Evolutionary conservation across 805 yeast species (phyloP).

Genomic region (Starmerella bombi): DNA sequence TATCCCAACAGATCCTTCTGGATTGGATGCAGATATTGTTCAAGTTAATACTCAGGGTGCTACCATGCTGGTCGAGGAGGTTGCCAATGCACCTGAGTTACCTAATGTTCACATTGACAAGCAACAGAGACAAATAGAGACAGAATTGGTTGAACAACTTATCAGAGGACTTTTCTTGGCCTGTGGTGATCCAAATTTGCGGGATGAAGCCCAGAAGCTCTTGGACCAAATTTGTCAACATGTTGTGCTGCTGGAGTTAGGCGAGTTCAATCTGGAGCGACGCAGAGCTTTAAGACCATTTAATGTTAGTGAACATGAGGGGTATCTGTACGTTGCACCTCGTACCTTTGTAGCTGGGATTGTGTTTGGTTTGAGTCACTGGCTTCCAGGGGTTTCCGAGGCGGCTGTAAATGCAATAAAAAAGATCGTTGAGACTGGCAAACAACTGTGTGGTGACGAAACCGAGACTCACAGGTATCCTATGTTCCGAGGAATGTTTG

Average conservation of each 20-base stretch:
- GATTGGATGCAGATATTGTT: constrained; percentile 4
- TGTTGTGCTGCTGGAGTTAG: constrained; percentile 62
- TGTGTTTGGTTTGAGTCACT: constrained; percentile 65
- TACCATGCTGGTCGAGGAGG: constrained; percentile 11
- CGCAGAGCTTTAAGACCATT: constrained; percentile 54
- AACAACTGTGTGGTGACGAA: constrained; percentile 50
- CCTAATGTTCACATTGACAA: constrained; percentile 17
- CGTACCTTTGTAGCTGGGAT: constrained; percentile 61
- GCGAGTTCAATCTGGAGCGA: constrained; percentile 56
- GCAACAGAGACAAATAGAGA: constrained; percentile 31
- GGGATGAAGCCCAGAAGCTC: constrained; percentile 50
- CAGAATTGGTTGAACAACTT: constrained; percentile 49
- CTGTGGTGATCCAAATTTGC: constrained; percentile 57
- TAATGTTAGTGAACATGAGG: constrained; percentile 67
- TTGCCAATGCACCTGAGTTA: constrained; percentile 13
- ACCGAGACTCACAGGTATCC: constrained; percentile 59
- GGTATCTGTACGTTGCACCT: constrained; percentile 54
- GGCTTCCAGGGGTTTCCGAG: constrained; percentile 53
- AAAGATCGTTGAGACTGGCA: constrained; percentile 46
- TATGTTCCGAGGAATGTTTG: constrained; percentile 59
- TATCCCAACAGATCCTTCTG: constrained; percentile 33
- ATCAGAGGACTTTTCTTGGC: constrained; percentile 64
- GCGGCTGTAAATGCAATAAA: constrained; percentile 59
- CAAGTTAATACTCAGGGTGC: constrained; percentile 5
- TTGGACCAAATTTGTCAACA: constrained; percentile 63